Evolutionary conservation across 78 protist species (phyloP).

Genomic region (Bodo saltans): DNA sequence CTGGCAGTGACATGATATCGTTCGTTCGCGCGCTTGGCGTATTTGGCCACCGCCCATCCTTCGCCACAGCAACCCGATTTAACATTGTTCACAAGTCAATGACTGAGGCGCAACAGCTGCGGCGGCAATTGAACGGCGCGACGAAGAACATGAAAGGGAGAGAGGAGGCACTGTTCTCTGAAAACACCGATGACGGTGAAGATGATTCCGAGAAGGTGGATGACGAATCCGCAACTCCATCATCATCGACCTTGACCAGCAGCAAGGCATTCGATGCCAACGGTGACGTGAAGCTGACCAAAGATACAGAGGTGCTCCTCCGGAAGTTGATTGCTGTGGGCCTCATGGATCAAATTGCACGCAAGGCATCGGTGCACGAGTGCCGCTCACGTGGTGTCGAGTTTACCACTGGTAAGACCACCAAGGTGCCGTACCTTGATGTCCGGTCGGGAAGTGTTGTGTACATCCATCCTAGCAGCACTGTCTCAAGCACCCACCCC

Average conservation of each 20-base stretch:
- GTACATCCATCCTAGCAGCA: background rate
- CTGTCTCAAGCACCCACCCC: background rate
- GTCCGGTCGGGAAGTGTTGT: background rate
- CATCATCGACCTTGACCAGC: too few relatives aligned
- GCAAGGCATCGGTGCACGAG: background rate
- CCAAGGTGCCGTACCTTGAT: background rate
- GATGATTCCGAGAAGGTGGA: too few relatives aligned
- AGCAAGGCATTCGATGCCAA: too few relatives aligned
- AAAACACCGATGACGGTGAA: too few relatives aligned
- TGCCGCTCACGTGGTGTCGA: background rate
- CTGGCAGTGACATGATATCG: background rate
- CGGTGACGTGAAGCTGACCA: too few relatives aligned
- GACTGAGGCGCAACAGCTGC: background rate
- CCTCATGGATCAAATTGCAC: slow-evolving; percentile 20
- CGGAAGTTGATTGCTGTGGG: background rate
- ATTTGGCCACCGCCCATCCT: background rate
- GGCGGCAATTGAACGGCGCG: too few relatives aligned
- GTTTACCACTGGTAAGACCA: background rate
- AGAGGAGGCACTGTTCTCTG: too few relatives aligned
- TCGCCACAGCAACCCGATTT: background rate
- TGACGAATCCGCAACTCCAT: too few relatives aligned
- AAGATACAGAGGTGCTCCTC: background rate
- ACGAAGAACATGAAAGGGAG: too few relatives aligned
- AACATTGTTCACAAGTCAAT: background rate
- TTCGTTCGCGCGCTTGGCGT: background rate